Conservation (phyloP, 805 yeast genomes). For the Lachancea waltii region DNA sequence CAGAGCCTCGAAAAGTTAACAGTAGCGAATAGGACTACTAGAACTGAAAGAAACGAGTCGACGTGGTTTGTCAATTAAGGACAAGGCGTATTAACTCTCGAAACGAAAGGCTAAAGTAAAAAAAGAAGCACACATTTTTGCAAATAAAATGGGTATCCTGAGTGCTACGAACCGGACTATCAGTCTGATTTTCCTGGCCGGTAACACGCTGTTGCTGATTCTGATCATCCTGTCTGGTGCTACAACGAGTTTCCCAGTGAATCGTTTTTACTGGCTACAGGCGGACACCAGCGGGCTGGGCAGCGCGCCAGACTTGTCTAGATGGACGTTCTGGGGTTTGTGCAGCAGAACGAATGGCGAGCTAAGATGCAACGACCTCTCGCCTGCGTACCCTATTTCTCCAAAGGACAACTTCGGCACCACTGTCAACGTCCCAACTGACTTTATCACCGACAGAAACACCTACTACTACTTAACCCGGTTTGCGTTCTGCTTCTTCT, state of each 20-base stretch:
- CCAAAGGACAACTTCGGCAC: slow-evolving; percentile 69
- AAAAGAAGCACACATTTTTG: too few relatives aligned
- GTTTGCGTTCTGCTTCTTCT: slow-evolving; percentile 56
- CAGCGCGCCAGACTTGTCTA: slow-evolving; percentile 43
- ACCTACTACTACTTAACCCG: slow-evolving; percentile 59
- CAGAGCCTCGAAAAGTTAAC: neutral
- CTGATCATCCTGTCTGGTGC: slow-evolving; percentile 63
- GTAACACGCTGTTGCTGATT: slow-evolving; percentile 44
- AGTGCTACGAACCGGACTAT: slow-evolving; percentile 13
- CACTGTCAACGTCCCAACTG: slow-evolving; percentile 43
- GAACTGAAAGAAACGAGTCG: neutral
- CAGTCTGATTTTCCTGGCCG: slow-evolving; percentile 28
- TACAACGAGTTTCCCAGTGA: slow-evolving; percentile 49
- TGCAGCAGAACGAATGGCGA: slow-evolving; percentile 34
- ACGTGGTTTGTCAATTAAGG: too few relatives aligned
- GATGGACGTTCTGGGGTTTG: slow-evolving; percentile 84
- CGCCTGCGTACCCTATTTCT: slow-evolving; percentile 69
- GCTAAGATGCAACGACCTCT: slow-evolving; percentile 35
- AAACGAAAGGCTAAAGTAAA: too few relatives aligned
- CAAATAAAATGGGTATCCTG: slow-evolving; percentile 4
- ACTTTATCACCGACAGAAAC: slow-evolving; percentile 48
- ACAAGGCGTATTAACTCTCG: too few relatives aligned
- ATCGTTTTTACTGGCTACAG: slow-evolving; percentile 62
- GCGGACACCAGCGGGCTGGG: slow-evolving; percentile 57
- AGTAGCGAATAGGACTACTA: neutral